Conservation (phyloP, 495 filamentous ascomycete genomes). For the Aspergillus bridgeri region DNA sequence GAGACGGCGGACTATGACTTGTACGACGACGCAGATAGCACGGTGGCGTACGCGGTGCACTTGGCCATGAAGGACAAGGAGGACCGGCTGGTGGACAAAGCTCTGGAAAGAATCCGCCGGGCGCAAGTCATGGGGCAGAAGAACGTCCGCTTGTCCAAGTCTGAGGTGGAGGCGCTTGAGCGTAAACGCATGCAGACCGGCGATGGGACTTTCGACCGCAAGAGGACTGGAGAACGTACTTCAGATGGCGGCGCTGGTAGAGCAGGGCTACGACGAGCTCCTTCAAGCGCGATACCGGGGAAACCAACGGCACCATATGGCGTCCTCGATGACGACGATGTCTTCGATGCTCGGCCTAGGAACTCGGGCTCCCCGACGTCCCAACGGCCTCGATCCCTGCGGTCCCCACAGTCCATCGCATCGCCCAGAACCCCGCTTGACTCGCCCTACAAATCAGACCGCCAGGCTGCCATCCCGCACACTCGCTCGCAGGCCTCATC, state of each 20-base stretch:
- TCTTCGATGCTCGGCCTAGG: constrained; percentile 21
- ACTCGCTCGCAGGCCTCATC: constrained; percentile 28
- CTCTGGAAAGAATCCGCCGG: constrained; percentile 70
- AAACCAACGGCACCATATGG: constrained; percentile 27
- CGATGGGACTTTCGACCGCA: constrained; percentile 29
- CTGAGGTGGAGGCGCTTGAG: constrained; percentile 74
- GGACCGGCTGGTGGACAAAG: constrained; percentile 68
- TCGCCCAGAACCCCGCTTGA: constrained; percentile 34
- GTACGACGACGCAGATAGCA: constrained; percentile 51
- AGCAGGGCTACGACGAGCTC: constrained; percentile 24
- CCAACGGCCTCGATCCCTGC: constrained; percentile 36
- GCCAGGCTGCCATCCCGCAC: constrained; percentile 24
- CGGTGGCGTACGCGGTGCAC: constrained; percentile 48
- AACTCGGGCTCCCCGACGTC: constrained; percentile 22
- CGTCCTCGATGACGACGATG: constrained; percentile 24
- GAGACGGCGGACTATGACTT: constrained; percentile 55
- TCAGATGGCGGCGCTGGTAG: constrained; percentile 1
- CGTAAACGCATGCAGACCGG: constrained; percentile 55
- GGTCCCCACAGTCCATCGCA: constrained; percentile 30
- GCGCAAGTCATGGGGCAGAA: constrained; percentile 68
- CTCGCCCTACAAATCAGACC: constrained; percentile 26
- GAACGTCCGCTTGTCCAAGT: constrained; percentile 71
- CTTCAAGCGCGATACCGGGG: constrained; percentile 23
- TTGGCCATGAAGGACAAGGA: constrained; percentile 62
- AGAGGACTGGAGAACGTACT: constrained; percentile 5